These are phyloP conservation scores for Neonectria magnoliae DNA, from an alignment of 2,329 filamentous ascomycete genomes.

Conservation along the genomic window DNA sequence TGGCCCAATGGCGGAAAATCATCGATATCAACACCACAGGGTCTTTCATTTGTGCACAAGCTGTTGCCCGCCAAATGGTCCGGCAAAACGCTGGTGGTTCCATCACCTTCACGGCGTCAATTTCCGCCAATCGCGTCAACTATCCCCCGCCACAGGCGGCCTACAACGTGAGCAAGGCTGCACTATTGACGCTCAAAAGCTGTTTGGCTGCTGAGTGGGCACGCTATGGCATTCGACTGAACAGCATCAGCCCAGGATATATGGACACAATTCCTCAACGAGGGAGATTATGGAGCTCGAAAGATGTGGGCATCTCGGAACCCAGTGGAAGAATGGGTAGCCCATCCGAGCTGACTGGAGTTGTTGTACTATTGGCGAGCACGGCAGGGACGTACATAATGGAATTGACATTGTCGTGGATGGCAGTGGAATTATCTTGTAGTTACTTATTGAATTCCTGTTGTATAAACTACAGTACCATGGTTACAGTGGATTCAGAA, in stretches of 20 bases:
- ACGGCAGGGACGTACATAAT: slow-evolving; percentile 69
- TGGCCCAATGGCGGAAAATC: slow-evolving; percentile 68
- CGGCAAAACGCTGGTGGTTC: slow-evolving; percentile 61
- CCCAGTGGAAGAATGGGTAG: slow-evolving; percentile 71
- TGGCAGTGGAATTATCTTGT: slow-evolving; percentile 52
- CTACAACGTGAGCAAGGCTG: slow-evolving; percentile 79
- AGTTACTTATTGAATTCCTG: background rate
- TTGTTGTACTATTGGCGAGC: slow-evolving; percentile 67
- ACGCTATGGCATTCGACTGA: slow-evolving; percentile 74
- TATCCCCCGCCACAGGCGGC: slow-evolving; percentile 77
- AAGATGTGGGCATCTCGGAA: slow-evolving; percentile 67
- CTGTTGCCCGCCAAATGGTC: slow-evolving; percentile 65
- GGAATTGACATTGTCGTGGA: slow-evolving; percentile 72
- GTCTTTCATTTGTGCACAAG: slow-evolving; percentile 75
- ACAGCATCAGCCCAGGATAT: slow-evolving; percentile 76
- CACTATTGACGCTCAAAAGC: slow-evolving; percentile 69
- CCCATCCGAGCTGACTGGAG: slow-evolving; percentile 69
- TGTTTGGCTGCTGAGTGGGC: slow-evolving; percentile 70
- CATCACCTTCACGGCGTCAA: slow-evolving; percentile 74
- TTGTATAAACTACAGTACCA: too few relatives aligned
- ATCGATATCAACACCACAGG: slow-evolving; percentile 79
- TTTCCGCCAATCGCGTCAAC: slow-evolving; percentile 75
- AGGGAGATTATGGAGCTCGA: slow-evolving; percentile 64
- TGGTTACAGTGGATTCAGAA: background rate
- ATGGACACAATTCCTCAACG: slow-evolving; percentile 80